phyloP scores from a whole-genome alignment of 352 stramenopile species.

The Blastocystis hominis region DNA sequence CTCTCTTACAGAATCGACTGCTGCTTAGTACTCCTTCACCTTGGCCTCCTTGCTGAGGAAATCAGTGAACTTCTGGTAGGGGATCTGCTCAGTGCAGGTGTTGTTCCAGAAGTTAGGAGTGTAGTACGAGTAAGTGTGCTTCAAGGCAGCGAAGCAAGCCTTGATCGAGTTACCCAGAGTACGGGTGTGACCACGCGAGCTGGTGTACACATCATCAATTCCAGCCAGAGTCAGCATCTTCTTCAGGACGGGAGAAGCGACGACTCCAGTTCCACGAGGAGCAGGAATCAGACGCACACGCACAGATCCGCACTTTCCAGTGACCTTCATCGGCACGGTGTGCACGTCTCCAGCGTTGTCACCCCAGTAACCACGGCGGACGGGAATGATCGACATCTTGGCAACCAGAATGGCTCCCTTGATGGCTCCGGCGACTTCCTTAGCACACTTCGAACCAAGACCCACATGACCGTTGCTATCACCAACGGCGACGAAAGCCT shows the following conservation, averaged over 20 bases:
- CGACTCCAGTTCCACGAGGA: constrained; percentile 95
- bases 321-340: constrained; percentile 96
- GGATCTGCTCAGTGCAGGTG: constrained; percentile 77
- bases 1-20: background rate
- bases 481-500: constrained; percentile 97
- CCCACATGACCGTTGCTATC: constrained; percentile 96
- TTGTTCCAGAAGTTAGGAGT: constrained; percentile 96
- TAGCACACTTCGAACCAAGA: constrained; percentile 95
- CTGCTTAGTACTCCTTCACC: background rate
- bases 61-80: constrained; percentile 98
- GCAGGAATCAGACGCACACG: constrained; percentile 95
- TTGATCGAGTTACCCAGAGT: constrained; percentile 99
- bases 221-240: constrained; percentile 96
- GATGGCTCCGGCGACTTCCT: constrained; percentile 97
- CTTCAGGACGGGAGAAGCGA: constrained; percentile 90
- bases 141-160: constrained; percentile 93
- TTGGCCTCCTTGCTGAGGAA: constrained; percentile 82
- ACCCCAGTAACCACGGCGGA: constrained; percentile 97
- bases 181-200: constrained; percentile 87
- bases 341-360: constrained; percentile 79
- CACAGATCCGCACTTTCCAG: constrained; percentile 97
- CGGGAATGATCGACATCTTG: constrained; percentile 94
- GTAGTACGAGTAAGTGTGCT: constrained; percentile 94
- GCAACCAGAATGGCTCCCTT: constrained; percentile 94
- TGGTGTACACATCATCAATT: constrained; percentile 94